Conservation (phyloP, 495 filamentous ascomycete species). For the Neurospora tetraspora region DNA sequence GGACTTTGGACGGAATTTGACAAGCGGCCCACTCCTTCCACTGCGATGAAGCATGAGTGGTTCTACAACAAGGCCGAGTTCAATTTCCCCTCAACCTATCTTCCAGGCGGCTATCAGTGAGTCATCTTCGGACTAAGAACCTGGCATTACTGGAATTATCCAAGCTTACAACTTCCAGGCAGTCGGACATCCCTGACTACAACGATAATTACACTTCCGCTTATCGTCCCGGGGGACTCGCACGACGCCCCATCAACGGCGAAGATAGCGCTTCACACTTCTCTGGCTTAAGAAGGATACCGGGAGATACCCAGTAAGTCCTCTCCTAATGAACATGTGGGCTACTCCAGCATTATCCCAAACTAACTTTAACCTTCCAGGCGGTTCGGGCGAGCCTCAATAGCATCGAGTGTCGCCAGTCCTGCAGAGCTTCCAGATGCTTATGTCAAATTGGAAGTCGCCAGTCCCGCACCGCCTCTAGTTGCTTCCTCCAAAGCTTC, state of each 20-base stretch:
- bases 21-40: not conserved
- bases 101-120: not conserved
- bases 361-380: not conserved
- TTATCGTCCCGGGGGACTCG: not conserved
- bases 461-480: not conserved
- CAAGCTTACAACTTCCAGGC: not conserved
- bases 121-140: not conserved
- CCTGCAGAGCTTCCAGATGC: not conserved
- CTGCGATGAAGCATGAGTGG: not conserved
- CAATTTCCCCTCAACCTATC: not conserved
- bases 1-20: not conserved
- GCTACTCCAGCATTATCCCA: not conserved
- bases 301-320: not conserved
- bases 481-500: too few relatives aligned
- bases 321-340: not conserved
- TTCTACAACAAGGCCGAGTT: not conserved
- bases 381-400: not conserved
- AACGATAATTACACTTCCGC: not conserved
- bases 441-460: not conserved
- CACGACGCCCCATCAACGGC: not conserved
- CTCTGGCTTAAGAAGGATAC: not conserved
- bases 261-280: not conserved
- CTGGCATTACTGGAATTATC: not conserved
- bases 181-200: not conserved
- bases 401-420: not conserved